Conservation (phyloP, 768 basidiomycete genomes). For the Tephrocybe sp. region DNA sequence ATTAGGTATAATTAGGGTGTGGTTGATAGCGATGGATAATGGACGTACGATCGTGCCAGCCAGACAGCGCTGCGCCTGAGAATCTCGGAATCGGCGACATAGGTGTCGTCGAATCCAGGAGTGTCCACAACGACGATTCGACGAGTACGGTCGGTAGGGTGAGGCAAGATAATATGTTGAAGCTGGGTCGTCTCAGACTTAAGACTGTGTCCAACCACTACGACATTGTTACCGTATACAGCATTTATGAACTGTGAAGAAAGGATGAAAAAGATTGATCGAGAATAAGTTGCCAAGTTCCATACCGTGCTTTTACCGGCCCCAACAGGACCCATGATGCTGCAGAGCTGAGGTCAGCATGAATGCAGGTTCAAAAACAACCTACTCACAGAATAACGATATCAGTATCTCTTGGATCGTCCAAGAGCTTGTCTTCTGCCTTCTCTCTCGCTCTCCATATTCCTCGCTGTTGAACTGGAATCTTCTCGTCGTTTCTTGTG, state of each 20-base stretch:
- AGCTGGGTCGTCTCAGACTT: constrained; percentile 10
- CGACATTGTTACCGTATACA: neutral
- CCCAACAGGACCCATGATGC: constrained; percentile 18
- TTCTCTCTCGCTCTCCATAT: constrained; percentile 13
- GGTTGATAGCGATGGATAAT: neutral
- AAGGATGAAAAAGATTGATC: neutral
- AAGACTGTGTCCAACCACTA: constrained; percentile 12
- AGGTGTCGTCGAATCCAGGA: neutral
- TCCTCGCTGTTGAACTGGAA: neutral
- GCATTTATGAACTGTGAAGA: constrained; percentile 11
- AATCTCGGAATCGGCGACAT: neutral
- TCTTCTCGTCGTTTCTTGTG: neutral
- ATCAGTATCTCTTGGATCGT: constrained; percentile 10
- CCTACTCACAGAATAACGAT: constrained; percentile 19
- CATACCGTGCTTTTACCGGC: constrained; percentile 22
- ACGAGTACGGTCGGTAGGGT: neutral
- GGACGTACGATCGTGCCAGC: neutral
- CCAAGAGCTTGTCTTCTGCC: constrained; percentile 8
- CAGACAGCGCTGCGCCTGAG: neutral
- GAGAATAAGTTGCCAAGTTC: neutral
- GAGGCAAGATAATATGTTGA: constrained; percentile 8
- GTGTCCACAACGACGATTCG: neutral
- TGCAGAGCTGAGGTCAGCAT: neutral
- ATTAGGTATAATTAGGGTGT: neutral
- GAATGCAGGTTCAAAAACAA: too few relatives aligned